Evolutionary conservation across 306 rosid genomes (phyloP), one percentile per base, ranked within the genome.

Genomic region (Begonia peltatifolia): DNA sequence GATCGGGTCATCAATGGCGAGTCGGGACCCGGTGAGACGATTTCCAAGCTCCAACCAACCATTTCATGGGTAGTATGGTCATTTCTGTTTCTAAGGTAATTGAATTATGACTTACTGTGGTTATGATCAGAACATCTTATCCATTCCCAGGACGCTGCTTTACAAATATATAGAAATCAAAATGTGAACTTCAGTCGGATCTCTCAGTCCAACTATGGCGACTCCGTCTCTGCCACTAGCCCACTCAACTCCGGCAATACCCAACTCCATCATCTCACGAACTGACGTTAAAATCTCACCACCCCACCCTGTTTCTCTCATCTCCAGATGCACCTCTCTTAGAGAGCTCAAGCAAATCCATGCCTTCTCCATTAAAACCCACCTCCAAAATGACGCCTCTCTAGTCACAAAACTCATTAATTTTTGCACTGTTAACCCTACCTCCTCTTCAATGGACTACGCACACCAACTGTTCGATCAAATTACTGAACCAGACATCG

Each of bases 281-380:
- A 59, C 15, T 13, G 68, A 59, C 38, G 15, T 46, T 59, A 5
- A 57, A 50, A 60, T 58, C 56, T 48, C 59, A 48, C 38, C 38
- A 7, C 74, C 67, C 9, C 30, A 68, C 59, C 9, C 80, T 10
- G 73, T 72, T 59, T 80, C 83, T 30, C 82, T 78, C 64, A 43
- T 83, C 54, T 76, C 87, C 63, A 79, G 78, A 42, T 83, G 90
- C 78, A 16, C 74, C 25, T 74, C 82, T 62, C 77, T 83, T 23
- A 64, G 59, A 42, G 70, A 80, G 50, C 73, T 87, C 41, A 78
- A 80, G 74, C 87, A 87, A 71, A 76, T 83, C 54, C 96, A 87
- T 36, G 90, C 87, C 54, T 64, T 67, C 58, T 18, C 87, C 68
- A 76, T 83, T 56, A 87, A 87, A 65, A 74, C 83, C 79, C 70